Evolutionary conservation across 1,284 basidiomycete genomes (phyloP).

Genomic region (Tylopilus orsonianus): DNA sequence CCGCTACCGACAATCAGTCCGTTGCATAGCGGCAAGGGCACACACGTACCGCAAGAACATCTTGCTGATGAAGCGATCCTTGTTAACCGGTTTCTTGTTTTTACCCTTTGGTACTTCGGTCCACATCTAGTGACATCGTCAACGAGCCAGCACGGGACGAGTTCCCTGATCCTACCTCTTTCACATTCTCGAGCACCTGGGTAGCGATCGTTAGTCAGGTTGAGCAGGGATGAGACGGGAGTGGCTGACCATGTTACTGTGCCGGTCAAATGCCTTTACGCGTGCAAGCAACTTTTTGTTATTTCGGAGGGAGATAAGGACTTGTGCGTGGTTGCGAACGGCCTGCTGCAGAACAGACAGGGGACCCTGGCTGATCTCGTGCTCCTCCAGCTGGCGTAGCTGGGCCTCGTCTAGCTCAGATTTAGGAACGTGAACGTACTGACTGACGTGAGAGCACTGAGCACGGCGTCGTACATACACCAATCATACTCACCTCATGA

Average conservation of each 20-base stretch:
- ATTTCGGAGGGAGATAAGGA: constrained; percentile 95
- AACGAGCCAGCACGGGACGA: not conserved
- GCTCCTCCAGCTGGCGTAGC: constrained; percentile 93
- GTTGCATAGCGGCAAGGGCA: too few species aligned
- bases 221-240: not conserved
- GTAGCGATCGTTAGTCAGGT: constrained; percentile 16
- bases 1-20: too few species aligned
- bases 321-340: constrained; percentile 96
- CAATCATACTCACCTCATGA: constrained; percentile 30
- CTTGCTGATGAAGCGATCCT: constrained; percentile 99
- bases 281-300: constrained; percentile 98
- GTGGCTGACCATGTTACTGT: constrained; percentile 91
- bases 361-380: constrained; percentile 96
- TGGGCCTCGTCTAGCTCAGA: constrained; percentile 98
- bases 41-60: too few species aligned
- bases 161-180: constrained; percentile 66
- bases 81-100: constrained; percentile 98
- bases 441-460: constrained; percentile 50
- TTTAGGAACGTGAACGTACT: constrained; percentile 95
- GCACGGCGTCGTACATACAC: not conserved
- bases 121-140: constrained; percentile 79
- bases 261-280: constrained; percentile 98
- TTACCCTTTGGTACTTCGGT: constrained; percentile 98
- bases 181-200: constrained; percentile 94
- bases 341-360: constrained; percentile 98